Percentiles rank a stretch among this genome's conserved stretches.
These are phyloP conservation scores for Kwoniella sp. DNA, from an alignment of 768 basidiomycete genomes.

Conservation along the genomic window DNA sequence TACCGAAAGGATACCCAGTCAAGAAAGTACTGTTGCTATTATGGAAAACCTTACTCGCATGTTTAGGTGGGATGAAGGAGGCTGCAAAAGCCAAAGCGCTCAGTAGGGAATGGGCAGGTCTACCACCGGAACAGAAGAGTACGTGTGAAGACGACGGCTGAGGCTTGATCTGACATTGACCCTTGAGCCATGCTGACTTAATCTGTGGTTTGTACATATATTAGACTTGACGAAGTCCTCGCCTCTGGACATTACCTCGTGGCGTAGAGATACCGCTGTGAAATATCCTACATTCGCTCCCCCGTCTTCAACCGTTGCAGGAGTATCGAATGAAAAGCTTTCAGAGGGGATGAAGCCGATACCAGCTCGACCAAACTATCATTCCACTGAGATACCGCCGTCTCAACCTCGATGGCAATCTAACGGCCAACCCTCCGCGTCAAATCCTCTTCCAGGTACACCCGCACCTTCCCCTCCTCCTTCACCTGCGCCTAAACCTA, in stretches of 20 bases:
- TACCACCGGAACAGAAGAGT: conserved; percentile 59
- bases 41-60: conserved; percentile 91
- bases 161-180: no score
- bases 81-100: conserved; percentile 78
- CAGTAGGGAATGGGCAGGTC: conserved; percentile 78
- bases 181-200: no score
- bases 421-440: conserved; percentile 14
- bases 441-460: conserved; percentile 64
- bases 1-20: conserved; percentile 91
- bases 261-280: conserved; percentile 84
- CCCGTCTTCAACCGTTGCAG: conserved; percentile 40
- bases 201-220: conserved; percentile 50
- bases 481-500: conserved; percentile 69
- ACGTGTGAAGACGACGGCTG: conserved; percentile 16
- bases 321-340: conserved; percentile 62
- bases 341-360: conserved; percentile 91
- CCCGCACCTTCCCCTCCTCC: conserved; percentile 84
- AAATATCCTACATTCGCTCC: conserved; percentile 96
- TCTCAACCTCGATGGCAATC: conserved; percentile 13
- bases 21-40: conserved; percentile 93
- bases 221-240: conserved; percentile 76
- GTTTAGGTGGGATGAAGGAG: conserved; percentile 89
- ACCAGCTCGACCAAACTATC: conserved; percentile 90
- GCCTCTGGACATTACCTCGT: conserved; percentile 84
- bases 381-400: conserved; percentile 60